phyloP scores from a whole-genome alignment of 2,329 filamentous ascomycete genomes.

The Raffaelea albimanens region DNA sequence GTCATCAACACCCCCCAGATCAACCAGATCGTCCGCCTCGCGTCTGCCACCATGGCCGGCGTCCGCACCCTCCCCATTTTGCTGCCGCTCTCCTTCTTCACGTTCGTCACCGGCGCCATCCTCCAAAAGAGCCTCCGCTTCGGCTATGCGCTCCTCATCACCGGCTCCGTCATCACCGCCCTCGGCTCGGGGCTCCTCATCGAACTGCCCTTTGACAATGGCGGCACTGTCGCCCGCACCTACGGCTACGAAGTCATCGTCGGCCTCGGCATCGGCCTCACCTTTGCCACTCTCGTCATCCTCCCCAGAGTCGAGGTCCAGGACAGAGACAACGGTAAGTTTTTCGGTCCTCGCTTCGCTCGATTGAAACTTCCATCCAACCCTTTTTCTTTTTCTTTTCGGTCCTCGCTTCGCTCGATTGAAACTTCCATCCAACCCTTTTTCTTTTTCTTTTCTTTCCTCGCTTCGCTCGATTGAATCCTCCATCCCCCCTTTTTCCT shows the following conservation, averaged over 20 bases:
- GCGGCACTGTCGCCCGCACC: neutral
- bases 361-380: neutral
- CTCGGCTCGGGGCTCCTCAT: neutral
- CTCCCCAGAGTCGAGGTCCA: neutral
- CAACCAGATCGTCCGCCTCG: neutral
- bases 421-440: too few relatives aligned
- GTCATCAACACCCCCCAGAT: constrained; percentile 26
- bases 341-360: neutral
- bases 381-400: too few relatives aligned
- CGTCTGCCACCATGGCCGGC: neutral
- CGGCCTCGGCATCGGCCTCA: constrained; percentile 1
- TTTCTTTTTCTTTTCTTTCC: neutral
- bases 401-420: neutral
- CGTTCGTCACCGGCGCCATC: neutral
- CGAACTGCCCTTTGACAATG: neutral
- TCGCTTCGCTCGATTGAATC: neutral
- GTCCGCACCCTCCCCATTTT: neutral
- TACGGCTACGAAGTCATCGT: neutral
- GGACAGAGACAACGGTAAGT: neutral
- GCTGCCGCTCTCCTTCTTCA: neutral
- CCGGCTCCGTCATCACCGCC: neutral
- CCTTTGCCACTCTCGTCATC: neutral
- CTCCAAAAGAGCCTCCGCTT: neutral
- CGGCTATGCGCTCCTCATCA: neutral
- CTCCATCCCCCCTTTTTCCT: too few relatives aligned